Conservation (phyloP, 345 rosid species). For the Eutrema japonicum region DNA sequence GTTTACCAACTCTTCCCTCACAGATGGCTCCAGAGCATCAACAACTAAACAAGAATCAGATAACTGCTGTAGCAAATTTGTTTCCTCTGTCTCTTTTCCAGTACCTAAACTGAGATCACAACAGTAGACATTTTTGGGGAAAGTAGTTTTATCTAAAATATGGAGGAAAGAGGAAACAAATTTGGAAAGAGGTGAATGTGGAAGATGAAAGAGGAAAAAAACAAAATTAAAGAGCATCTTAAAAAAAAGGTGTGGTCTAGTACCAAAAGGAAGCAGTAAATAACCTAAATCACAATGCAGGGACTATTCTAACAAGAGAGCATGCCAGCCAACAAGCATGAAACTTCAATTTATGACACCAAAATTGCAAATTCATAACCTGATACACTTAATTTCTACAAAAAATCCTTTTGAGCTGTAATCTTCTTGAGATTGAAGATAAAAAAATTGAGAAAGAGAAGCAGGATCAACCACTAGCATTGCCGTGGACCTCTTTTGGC, state of each 20-base stretch:
- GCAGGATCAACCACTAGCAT: constrained; percentile 27
- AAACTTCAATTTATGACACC: constrained; percentile 3
- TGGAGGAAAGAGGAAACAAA: too few relatives aligned
- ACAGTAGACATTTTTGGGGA: constrained; percentile 13
- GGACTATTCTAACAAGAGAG: constrained; percentile 13
- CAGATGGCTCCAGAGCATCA: constrained; percentile 98
- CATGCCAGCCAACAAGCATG: constrained; percentile 13
- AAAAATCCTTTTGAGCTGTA: not conserved
- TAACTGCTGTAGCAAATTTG: constrained; percentile 83
- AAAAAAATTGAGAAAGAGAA: not conserved
- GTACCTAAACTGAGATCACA: constrained; percentile 89
- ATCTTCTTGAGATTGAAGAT: constrained; percentile 19
- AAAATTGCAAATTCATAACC: constrained; percentile 1
- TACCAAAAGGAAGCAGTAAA: constrained; percentile 10
- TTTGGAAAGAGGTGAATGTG: not conserved
- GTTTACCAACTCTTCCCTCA: constrained; percentile 97
- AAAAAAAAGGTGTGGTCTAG: not conserved
- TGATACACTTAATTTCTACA: constrained; percentile 13
- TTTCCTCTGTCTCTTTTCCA: constrained; percentile 92
- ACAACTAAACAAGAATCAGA: constrained; percentile 98
- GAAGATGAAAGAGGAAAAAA: not conserved
- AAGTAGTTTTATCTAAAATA: too few relatives aligned
- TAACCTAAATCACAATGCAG: constrained; percentile 7
- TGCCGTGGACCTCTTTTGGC: constrained; percentile 3
- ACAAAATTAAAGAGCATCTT: not conserved